A percentile compares a stretch with the other conserved stretches of the same genome.
Evolutionary conservation across 257 asterid species (phyloP).

Genomic region (Solanum dulcamara): DNA sequence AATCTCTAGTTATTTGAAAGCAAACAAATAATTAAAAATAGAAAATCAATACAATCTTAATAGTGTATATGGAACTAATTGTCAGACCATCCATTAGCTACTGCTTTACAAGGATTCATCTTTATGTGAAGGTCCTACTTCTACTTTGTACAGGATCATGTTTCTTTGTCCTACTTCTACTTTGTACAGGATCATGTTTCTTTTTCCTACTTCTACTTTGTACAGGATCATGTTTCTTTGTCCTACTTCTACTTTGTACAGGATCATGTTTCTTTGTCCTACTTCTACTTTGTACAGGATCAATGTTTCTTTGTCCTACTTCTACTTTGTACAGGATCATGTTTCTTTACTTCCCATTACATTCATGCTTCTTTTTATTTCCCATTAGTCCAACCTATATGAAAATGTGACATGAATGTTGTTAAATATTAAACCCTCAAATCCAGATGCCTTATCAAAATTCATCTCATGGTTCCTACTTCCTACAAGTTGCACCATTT

Average conservation of each 20-base stretch:
- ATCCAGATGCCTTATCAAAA: not conserved
- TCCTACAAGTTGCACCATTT: not conserved
- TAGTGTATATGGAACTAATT: not conserved
- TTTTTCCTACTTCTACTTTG: not conserved
- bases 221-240: no score
- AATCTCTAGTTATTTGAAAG: not conserved
- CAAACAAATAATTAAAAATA: not conserved
- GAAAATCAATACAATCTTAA: not conserved
- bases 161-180: not conserved
- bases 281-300: not conserved
- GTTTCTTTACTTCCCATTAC: not conserved
- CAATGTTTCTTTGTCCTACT: no score
- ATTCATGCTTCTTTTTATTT: not conserved
- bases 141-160: not conserved
- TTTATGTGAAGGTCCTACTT: not conserved
- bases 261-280: not conserved
- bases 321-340: not conserved
- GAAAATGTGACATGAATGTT: not conserved
- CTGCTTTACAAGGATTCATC: not conserved
- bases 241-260: not conserved
- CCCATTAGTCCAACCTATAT: not conserved
- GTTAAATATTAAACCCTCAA: not conserved
- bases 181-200: not conserved
- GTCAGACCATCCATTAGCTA: not conserved
- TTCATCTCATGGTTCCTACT: not conserved